Evolutionary conservation across 352 stramenopile genomes (phyloP), one percentile per base, ranked within the genome.

Genomic region (Phytophthora hybrid): DNA sequence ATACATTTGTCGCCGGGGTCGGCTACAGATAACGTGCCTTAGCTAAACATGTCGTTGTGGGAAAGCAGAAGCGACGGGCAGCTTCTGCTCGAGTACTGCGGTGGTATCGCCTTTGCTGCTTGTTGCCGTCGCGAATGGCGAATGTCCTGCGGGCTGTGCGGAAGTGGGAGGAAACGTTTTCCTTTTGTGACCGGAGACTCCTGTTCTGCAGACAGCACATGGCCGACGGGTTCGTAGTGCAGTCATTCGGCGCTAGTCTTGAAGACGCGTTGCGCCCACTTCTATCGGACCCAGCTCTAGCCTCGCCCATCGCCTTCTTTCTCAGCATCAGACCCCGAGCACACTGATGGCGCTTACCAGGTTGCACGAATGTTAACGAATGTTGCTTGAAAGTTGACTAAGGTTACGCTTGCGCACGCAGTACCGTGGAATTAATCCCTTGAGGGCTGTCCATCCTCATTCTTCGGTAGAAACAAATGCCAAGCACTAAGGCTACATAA

Each of bases 181-280:
- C 69, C 5, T 88, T 85, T 57, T 83, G 70, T 21, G 57, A 57
- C 6, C 79, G 88, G 53, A 85, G 79, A 18, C 59, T 88, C 0
- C 65, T 61, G 14, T 53, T 87, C 1, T 85, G 78, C 37, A 74
- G 59, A 49, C 83, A 91, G 61, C 78, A 89, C 52, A n/a, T 84
- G 37, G 76, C 53, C 0, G 81, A 91, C 51, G 65, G 53, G 9
- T 63, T 91, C 26, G 67, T 81, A 29, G 64, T 84, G 6, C 68
- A 76, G 41, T 89, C 83, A 5, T 59, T 78, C 13, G 14, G 13
- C 6, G 44, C 47, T 9, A 71, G 67, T 60, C 21, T 74, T 13
- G 29, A 79, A 61, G 67, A 76, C 14, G 72, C 67, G 4, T 52
- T 78, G 18, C 71, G 71, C 4, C 71, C 71, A 3, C 56, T 78